These are phyloP conservation scores for Elaeis oleifera DNA, from an alignment of 202 grass and related monocot genomes.

Conservation along the genomic window DNA sequence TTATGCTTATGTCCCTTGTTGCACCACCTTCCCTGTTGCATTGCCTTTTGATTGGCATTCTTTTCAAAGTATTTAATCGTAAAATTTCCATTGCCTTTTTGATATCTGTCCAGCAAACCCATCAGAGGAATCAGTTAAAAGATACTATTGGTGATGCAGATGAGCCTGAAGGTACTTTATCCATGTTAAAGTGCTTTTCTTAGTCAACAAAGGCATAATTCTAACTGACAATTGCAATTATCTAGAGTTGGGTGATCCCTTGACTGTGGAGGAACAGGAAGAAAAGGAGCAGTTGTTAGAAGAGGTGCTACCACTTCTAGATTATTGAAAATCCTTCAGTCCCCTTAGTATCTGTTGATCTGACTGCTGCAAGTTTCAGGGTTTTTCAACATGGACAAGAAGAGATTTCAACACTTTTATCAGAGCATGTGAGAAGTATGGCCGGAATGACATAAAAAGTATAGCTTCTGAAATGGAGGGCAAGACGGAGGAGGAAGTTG, in stretches of 20 bases:
- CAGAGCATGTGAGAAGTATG: slow-evolving; percentile 93
- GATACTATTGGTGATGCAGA: slow-evolving; percentile 83
- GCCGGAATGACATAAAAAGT: slow-evolving; percentile 84
- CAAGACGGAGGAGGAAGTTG: slow-evolving; percentile 95
- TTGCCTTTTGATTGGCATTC: too few species aligned
- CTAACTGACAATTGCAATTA: slow-evolving; percentile 21
- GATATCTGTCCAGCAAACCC: slow-evolving; percentile 57
- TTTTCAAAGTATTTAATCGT: too few species aligned
- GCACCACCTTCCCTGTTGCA: too few species aligned
- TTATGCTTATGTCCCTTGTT: too few species aligned
- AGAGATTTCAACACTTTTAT: slow-evolving; percentile 97
- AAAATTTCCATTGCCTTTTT: slow-evolving; percentile 7
- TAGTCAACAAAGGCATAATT: neutral
- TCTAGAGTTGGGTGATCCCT: slow-evolving; percentile 66
- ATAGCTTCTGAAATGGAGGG: slow-evolving; percentile 93
- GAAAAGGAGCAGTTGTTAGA: slow-evolving; percentile 86
- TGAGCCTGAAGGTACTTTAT: slow-evolving; percentile 65
- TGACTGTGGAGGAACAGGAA: slow-evolving; percentile 81
- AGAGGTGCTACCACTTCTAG: slow-evolving; percentile 39
- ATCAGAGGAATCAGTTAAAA: slow-evolving; percentile 71
- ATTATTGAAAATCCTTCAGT: neutral
- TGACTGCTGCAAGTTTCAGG: slow-evolving; percentile 34
- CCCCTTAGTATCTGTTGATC: slow-evolving; percentile 5
- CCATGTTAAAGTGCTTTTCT: neutral
- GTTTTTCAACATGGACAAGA: slow-evolving; percentile 88